Evolutionary conservation across 1,139 yeast genomes (phyloP).

Genomic region (Pichia sp.): DNA sequence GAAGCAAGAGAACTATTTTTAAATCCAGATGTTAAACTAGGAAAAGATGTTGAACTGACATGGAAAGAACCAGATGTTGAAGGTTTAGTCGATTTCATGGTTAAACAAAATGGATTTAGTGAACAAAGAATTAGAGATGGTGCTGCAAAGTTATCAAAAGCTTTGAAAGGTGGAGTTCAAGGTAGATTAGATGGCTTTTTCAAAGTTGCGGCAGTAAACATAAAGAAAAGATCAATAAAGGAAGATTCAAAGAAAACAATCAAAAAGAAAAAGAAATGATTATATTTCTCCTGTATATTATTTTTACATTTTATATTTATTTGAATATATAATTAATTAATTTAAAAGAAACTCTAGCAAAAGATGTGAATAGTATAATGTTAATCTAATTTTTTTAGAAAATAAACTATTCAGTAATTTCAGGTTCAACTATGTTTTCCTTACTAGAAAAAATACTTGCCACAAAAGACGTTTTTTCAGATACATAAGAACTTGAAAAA

Average conservation of each 20-base stretch:
- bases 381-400: no score
- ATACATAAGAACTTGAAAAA: conserved; percentile 2
- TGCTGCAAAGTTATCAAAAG: conserved; percentile 78
- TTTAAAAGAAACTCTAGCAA: background rate
- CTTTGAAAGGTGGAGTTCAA: conserved; percentile 78
- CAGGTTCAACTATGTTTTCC: no score
- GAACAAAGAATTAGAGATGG: conserved; percentile 90
- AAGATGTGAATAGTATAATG: no score
- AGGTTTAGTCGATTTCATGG: conserved; percentile 66
- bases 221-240: conserved; percentile 33
- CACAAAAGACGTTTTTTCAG: conserved; percentile 8
- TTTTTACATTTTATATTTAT: background rate
- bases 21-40: conserved; percentile 69
- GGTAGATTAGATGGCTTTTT: conserved; percentile 92
- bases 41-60: conserved; percentile 57
- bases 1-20: conserved; percentile 82
- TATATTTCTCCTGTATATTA: background rate
- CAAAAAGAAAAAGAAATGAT: conserved; percentile 21
- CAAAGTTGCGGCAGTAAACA: conserved; percentile 38
- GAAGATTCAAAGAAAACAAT: conserved; percentile 30
- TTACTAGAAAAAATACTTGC: conserved; percentile 3
- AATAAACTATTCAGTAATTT: no score
- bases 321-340: no score
- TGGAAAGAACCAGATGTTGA: conserved; percentile 79
- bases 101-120: conserved; percentile 74